Evolutionary conservation across 345 rosid species (phyloP).

Genomic region (Brassica juncea): DNA sequence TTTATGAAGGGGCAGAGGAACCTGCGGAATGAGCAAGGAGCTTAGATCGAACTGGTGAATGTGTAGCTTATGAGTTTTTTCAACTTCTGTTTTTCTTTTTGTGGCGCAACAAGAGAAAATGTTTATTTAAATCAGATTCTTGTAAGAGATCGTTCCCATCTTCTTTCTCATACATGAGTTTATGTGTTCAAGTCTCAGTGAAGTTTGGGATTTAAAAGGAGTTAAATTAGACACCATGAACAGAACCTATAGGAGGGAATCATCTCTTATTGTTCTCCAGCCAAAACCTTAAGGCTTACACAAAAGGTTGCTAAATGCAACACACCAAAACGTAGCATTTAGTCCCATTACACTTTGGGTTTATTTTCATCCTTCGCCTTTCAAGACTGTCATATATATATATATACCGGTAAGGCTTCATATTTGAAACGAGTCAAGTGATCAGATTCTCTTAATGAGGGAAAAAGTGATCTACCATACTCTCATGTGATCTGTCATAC

Average conservation of each 20-base stretch:
- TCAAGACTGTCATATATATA: background rate
- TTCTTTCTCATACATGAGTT: conserved; percentile 8
- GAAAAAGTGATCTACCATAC: background rate
- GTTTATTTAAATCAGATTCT: conserved; percentile 23
- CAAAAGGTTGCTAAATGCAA: background rate
- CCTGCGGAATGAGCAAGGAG: background rate
- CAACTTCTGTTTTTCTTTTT: conserved; percentile 25
- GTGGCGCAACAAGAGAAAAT: conserved; percentile 24
- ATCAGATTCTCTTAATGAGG: background rate
- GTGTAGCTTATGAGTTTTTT: conserved; percentile 26
- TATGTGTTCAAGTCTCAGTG: background rate
- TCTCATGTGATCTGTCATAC: background rate
- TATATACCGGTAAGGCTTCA: background rate
- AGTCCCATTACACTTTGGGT: background rate
- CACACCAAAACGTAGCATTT: background rate
- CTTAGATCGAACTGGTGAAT: background rate
- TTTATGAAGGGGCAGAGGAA: background rate
- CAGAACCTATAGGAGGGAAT: background rate
- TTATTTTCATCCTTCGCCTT: background rate
- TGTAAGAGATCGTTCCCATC: background rate
- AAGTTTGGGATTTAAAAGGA: conserved; percentile 8
- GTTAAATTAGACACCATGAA: background rate
- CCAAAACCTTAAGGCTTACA: background rate
- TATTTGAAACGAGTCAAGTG: background rate
- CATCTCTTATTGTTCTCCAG: conserved; percentile 5